Evolutionary conservation across 345 rosid species (phyloP), one percentile per base, ranked within the genome.

Genomic region (Eucalyptus globulus): DNA sequence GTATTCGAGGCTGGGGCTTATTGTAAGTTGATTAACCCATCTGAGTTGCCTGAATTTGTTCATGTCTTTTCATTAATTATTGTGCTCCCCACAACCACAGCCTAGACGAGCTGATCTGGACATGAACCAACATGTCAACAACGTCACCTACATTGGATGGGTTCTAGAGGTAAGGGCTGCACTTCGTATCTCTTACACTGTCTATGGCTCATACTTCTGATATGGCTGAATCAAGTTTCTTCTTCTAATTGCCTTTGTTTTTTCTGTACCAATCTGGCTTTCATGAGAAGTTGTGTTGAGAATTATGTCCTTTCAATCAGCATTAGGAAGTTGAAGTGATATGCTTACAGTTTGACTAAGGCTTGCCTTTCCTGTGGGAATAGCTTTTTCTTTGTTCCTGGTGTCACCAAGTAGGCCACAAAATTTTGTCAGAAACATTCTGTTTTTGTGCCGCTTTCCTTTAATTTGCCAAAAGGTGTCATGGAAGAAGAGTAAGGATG

Each of bases 91-190:
- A 21, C 85, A 40, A 40, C 26, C 91, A 90, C 95, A 96, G 95
- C 98, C 99, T 5, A 92, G 98, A 93, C 93, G 98, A 95, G 96
- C 97, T 86, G 99, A 97, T 93, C 94, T 97, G 69, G 99, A 97
- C 93, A 97, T 97, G 99, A 97, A 97, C 90, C 99, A 97, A 88
- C 99, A 97, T 87, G 99, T 97, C 76, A 97, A 97, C 88, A 96
- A 97, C 56, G 99, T 97, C 85, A 88, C 99, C 89, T 97, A 97
- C 90, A 95, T 97, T 14, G 97, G 98, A 90, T 97, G 99, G 99
- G 94, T 95, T 88, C 96, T 97, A 17, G 99, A 97, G 99, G 99
- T 93, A 86, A 27, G 34, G 43, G 60, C 83, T n/a, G 31, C 9
- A 86, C 43, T 45, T 69, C 49, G 12, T 34, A 86, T 88, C 43